Base-by-base conservation (phyloP, 257 asterid genomes). In the Solanum chaucha region DNA sequence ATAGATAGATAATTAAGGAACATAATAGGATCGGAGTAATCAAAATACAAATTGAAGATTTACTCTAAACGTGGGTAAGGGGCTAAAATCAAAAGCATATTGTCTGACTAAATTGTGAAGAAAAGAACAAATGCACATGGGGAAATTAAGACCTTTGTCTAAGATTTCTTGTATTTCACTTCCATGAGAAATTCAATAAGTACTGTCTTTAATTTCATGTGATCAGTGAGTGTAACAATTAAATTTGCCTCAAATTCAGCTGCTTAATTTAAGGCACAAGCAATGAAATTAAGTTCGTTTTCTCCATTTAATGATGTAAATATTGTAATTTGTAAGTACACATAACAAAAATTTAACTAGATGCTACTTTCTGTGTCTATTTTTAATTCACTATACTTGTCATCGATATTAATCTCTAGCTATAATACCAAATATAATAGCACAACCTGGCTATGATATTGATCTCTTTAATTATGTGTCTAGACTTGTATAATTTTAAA, bases 331-430 rank as follows among this genome's bases (percentile, higher is more conserved):
- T 38, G 55, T 36, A 19, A 10, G 24, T 26, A 22, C 32, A 35
- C 5, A 59, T 55, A 19, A 51, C 9, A 51, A 55, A 55, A 19
- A 19, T 6, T 55, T 19, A 55, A 19, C 24, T 6, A 55, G 0
- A 19, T 55, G 10, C 1, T 61, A 17, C 0, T 59, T 20, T 0
- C 0, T 1, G 2, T 6, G 2, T 20, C 5, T 20, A 19, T 8
- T 59, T 59, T 59, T 59, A 59, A 20, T 59, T 20, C 1, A 17
- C 5, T 34, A 10, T 72, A 72, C 1, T 5, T 11, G 0, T 10
- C 3, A 35, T 73, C 24, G 10, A 55, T 51, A 51, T 51, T 15
- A 2, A 51, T 51, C 61, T 51, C 61, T 51, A 51, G 22, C 22
- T 51, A 5, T 15, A 17, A 48, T 14, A 48, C 59, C 20, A 48